Percentiles rank a stretch among this genome's conserved stretches.
Evolutionary conservation across 495 filamentous ascomycete genomes (phyloP).

Genomic region (Neurospora sp.): DNA sequence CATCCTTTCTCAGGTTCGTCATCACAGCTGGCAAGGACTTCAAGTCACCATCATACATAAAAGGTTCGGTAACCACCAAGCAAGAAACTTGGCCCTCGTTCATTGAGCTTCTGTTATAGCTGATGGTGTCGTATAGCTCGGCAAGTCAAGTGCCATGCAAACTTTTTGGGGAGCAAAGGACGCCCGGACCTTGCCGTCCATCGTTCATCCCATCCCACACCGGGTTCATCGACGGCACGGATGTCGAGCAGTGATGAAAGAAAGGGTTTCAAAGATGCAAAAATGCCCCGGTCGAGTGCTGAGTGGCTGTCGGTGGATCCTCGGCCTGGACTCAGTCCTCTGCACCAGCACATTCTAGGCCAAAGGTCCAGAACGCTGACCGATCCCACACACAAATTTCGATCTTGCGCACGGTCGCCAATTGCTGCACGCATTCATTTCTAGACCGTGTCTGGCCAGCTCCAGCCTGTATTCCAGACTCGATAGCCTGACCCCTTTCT

Average conservation of each 20-base stretch:
- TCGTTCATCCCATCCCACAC: not conserved
- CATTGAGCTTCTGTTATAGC: not conserved
- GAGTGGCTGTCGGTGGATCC: not conserved
- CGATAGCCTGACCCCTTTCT: not conserved
- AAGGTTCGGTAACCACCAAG: not conserved
- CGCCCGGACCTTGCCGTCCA: not conserved
- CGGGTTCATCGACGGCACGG: not conserved
- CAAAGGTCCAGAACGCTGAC: not conserved
- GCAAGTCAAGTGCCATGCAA: no score
- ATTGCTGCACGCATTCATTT: not conserved
- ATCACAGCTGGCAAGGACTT: not conserved
- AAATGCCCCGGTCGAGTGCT: not conserved
- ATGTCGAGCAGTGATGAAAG: not conserved
- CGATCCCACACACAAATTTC: not conserved
- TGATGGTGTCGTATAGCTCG: not conserved
- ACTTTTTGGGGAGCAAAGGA: not conserved
- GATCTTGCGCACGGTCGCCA: not conserved
- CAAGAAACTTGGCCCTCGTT: not conserved
- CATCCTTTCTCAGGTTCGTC: not conserved
- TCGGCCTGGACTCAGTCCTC: not conserved
- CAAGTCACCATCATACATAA: not conserved
- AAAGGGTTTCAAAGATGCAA: not conserved
- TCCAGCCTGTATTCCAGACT: slow-evolving; percentile 1
- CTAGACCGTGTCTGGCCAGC: not conserved
- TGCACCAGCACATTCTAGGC: not conserved